Evolutionary conservation across 768 basidiomycete genomes (phyloP), one percentile per base, ranked within the genome.

Genomic region (Lactifluus rugatus): DNA sequence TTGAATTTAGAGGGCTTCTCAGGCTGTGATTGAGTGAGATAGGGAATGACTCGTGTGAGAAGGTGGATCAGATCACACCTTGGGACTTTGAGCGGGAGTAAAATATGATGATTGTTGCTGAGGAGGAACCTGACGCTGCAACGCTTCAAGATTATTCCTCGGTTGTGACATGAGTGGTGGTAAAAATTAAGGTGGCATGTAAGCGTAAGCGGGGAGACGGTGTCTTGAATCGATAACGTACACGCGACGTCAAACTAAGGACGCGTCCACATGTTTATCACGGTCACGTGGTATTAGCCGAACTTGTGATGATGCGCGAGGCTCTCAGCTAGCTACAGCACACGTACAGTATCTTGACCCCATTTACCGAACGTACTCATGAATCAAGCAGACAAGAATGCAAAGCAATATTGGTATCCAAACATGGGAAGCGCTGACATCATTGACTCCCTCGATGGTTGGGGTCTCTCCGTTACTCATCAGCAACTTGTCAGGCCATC

Each of bases 401-500:
- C 41, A 26, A 62, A 57, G 1, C 74, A 76, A 54, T 78, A 76
- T 54, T 79, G 77, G 76, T 88, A 84, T 60, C 87, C 87, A 1
- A 76, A 81, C 47, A 83, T 89, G 80, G 73, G 78, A 41, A 73
- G 76, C 31, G 65, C 75, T 19, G 87, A 89, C 55, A 84, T 90
- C 32, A 78, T 85, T 39, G 70, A 75, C 50, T 76, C 84, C 2
- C 78, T 92, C 25, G 72, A 77, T 5, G 81, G 78, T 23, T 89
- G 88, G 85, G 84, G 82, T 1, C 74, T 89, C 31, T 73, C 79
- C 8, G 76, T 89, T 34, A 82, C 77, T 62, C 76, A 77, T 47
- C 83, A 87, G 52, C 85, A 89, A 62, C 81, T 92, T 44, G 67
- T 76, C 44, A 76, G 77, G 17, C 89, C 89, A 1, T 80, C 80